phyloP scores from a whole-genome alignment of 2,329 filamentous ascomycete species.

The Neonectria neomacrospora region DNA sequence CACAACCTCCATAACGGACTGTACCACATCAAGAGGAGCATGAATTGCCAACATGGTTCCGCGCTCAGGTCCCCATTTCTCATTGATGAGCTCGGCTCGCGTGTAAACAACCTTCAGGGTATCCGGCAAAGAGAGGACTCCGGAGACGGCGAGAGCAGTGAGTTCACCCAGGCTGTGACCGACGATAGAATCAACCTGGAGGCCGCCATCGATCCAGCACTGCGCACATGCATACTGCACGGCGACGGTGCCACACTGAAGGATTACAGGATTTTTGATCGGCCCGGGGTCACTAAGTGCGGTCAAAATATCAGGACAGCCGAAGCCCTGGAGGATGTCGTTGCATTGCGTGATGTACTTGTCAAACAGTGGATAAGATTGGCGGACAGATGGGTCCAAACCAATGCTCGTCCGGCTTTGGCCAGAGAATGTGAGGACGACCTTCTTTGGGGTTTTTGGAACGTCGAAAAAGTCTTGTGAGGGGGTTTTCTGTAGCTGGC shows the following conservation, averaged over 20 bases:
- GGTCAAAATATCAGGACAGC: slow-evolving; percentile 47
- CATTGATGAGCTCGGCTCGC: slow-evolving; percentile 47
- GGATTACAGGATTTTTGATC: slow-evolving; percentile 42
- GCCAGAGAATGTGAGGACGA: slow-evolving; percentile 53
- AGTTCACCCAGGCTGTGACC: slow-evolving; percentile 56
- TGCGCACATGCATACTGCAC: slow-evolving; percentile 37
- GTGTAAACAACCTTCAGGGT: slow-evolving; percentile 44
- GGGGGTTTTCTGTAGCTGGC: slow-evolving; percentile 9
- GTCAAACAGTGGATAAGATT: slow-evolving; percentile 40
- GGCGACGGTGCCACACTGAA: slow-evolving; percentile 46
- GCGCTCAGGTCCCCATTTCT: slow-evolving; percentile 48
- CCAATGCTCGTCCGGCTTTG: slow-evolving; percentile 44
- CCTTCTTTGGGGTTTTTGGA: slow-evolving; percentile 26
- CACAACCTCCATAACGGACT: slow-evolving; percentile 22
- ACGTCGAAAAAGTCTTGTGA: slow-evolving; percentile 8
- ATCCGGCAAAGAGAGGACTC: slow-evolving; percentile 46
- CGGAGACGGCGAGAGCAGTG: slow-evolving; percentile 50
- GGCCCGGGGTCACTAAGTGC: slow-evolving; percentile 42
- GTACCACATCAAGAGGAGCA: slow-evolving; percentile 21
- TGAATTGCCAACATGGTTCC: slow-evolving; percentile 51
- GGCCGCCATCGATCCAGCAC: slow-evolving; percentile 38
- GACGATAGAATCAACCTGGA: slow-evolving; percentile 26
- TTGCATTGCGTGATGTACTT: slow-evolving; percentile 51
- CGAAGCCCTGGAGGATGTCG: slow-evolving; percentile 36
- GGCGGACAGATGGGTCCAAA: slow-evolving; percentile 15